Conservation (phyloP, 2,329 filamentous ascomycete species). For the Botrytis tulipae region DNA sequence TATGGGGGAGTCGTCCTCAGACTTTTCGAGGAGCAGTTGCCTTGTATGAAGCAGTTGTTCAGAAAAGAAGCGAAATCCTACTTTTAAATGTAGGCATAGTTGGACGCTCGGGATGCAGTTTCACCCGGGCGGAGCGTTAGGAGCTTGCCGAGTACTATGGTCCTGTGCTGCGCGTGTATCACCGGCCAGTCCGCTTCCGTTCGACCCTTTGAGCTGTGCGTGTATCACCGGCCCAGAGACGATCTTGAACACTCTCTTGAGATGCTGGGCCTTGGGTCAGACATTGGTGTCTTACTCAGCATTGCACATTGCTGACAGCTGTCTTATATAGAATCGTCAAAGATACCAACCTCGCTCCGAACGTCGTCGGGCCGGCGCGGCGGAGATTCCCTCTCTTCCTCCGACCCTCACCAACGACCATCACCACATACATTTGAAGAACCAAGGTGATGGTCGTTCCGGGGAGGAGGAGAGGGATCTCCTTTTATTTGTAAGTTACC, state of each 20-base stretch:
- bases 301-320: background rate
- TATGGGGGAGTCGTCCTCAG: background rate
- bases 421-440: background rate
- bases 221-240: background rate
- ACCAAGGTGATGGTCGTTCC: background rate
- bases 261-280: background rate
- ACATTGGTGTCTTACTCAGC: conserved; percentile 2
- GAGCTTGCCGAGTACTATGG: conserved; percentile 12
- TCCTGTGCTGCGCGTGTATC: background rate
- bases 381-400: background rate
- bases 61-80: background rate
- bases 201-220: background rate
- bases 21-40: background rate
- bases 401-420: background rate
- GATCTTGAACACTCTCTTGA: background rate
- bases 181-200: background rate
- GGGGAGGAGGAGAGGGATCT: background rate
- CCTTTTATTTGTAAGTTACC: background rate
- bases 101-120: background rate
- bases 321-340: background rate
- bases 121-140: background rate
- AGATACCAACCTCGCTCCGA: background rate
- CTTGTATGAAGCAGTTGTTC: background rate
- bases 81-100: background rate
- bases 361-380: background rate